phyloP scores from a whole-genome alignment of 148 eudicot genomes.

The Amaranthus cruentus region DNA sequence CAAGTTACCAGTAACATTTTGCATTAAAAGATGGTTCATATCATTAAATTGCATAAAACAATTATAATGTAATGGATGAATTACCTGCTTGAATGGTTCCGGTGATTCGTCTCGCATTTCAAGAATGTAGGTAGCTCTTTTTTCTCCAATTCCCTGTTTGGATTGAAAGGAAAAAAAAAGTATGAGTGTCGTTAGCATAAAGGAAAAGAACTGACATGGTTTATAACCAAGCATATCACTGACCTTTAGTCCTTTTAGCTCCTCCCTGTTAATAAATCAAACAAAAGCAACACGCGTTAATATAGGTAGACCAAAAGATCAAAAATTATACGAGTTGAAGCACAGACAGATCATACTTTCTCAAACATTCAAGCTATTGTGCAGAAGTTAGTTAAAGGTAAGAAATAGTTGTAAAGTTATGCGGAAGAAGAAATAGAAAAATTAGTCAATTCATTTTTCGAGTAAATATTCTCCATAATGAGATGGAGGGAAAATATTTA shows the following conservation, averaged over 20 bases:
- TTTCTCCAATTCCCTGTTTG: slow-evolving; percentile 74
- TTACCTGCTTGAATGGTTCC: slow-evolving; percentile 63
- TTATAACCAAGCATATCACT: slow-evolving; percentile 2
- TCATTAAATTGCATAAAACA: neutral
- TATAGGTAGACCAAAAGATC: neutral
- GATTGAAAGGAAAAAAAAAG: neutral
- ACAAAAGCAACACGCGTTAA: neutral
- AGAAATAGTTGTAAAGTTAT: no score
- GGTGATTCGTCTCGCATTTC: slow-evolving; percentile 72
- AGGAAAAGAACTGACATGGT: neutral
- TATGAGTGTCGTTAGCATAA: neutral
- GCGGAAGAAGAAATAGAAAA: no score
- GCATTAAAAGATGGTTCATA: no score
- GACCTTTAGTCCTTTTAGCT: slow-evolving; percentile 68
- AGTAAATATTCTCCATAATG: no score
- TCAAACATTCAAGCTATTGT: neutral
- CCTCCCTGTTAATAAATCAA: slow-evolving; percentile 48
- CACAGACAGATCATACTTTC: neutral
- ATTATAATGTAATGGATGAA: neutral
- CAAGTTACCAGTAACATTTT: slow-evolving; percentile 6
- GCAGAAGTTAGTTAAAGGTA: no score
- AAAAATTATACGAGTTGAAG: neutral
- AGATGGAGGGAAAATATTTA: no score
- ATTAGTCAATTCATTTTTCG: no score
- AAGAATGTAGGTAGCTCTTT: slow-evolving; percentile 64